Conservation (phyloP, 2,329 filamentous ascomycete genomes). For the Pseudocercospora fuligena region DNA sequence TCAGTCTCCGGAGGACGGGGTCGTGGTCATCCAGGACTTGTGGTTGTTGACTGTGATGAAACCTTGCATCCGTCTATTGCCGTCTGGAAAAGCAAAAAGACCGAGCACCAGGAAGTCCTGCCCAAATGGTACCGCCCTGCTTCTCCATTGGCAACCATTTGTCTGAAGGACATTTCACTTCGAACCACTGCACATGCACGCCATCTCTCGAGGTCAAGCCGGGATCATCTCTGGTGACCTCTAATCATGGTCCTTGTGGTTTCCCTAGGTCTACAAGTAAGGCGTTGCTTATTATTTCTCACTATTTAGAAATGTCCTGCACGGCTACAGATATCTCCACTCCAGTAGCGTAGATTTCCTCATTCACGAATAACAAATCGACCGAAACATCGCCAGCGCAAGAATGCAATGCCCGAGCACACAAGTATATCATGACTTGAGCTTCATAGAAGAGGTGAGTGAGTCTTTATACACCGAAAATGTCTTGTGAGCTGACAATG, state of each 20-base stretch:
- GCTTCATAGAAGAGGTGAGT: slow-evolving; percentile 11
- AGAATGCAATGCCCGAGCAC: slow-evolving; percentile 22
- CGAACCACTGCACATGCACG: not conserved
- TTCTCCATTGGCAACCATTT: not conserved
- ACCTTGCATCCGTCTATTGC: not conserved
- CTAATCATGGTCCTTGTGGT: not conserved
- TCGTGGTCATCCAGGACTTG: not conserved
- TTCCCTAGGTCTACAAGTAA: not conserved
- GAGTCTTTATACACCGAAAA: no score
- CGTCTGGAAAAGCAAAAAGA: not conserved
- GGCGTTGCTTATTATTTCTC: not conserved
- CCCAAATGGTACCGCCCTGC: not conserved
- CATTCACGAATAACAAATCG: no score
- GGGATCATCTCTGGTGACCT: not conserved
- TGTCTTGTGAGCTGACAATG: no score
- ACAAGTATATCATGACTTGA: slow-evolving; percentile 16
- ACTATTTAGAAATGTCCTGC: not conserved
- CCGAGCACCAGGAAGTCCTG: not conserved
- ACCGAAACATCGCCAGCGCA: not conserved
- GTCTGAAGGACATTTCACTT: not conserved
- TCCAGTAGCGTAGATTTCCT: no score
- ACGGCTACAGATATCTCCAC: no score
- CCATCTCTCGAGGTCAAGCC: not conserved
- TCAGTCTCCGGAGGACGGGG: not conserved
- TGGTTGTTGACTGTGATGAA: not conserved